These are phyloP conservation scores for Candida vartiovaarae DNA, from an alignment of 805 yeast genomes.

Conservation along the genomic window DNA sequence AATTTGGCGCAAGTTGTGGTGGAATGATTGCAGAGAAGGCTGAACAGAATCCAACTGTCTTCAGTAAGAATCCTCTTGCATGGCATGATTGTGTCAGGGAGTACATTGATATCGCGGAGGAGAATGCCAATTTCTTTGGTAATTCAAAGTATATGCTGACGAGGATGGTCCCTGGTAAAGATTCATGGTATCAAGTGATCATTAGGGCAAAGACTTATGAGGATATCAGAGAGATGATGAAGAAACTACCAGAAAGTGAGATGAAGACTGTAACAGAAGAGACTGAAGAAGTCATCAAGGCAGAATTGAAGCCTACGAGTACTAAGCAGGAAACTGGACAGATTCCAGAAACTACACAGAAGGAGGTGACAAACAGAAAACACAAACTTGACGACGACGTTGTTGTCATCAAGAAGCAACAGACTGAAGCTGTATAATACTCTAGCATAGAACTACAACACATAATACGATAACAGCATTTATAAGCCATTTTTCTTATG, in stretches of 20 bases:
- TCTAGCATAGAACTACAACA: not conserved
- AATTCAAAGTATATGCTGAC: slow-evolving; percentile 79
- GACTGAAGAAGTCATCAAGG: not conserved
- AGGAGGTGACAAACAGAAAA: slow-evolving; percentile 10
- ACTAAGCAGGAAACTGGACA: not conserved
- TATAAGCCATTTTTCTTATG: not conserved
- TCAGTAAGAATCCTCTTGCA: slow-evolving; percentile 34
- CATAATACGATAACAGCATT: not conserved
- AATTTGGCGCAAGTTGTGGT: slow-evolving; percentile 60
- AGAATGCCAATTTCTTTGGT: slow-evolving; percentile 54
- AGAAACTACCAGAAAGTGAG: slow-evolving; percentile 16
- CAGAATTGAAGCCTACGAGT: too few relatives aligned
- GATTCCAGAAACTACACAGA: not conserved
- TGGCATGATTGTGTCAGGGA: slow-evolving; percentile 54
- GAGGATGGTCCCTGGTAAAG: slow-evolving; percentile 74
- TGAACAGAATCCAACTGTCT: slow-evolving; percentile 79
- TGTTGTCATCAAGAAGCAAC: slow-evolving; percentile 11
- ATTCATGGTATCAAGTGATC: slow-evolving; percentile 48
- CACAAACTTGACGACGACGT: slow-evolving; percentile 10
- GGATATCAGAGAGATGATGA: slow-evolving; percentile 32
- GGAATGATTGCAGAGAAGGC: slow-evolving; percentile 94
- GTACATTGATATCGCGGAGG: slow-evolving; percentile 44
- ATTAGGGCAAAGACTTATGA: slow-evolving; percentile 49
- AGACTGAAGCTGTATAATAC: slow-evolving; percentile 6
- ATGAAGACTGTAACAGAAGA: slow-evolving; percentile 1